Conservation (phyloP, 1,139 yeast species). For the Pichia sp. region DNA sequence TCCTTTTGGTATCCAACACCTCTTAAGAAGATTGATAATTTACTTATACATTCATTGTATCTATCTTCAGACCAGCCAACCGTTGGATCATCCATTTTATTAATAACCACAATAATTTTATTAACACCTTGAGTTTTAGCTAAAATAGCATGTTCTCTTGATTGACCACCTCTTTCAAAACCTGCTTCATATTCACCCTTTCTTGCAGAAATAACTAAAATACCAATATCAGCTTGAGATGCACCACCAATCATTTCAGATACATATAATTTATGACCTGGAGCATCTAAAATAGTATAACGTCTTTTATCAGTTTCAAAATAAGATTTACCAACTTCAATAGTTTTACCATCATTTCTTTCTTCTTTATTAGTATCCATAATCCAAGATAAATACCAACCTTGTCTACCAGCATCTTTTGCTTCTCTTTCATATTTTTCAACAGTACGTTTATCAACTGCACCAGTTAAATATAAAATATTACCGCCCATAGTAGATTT, state of each 20-base stretch:
- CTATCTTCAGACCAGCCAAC: slow-evolving; percentile 95
- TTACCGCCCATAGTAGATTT: slow-evolving; percentile 99
- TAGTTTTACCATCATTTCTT: slow-evolving; percentile 97
- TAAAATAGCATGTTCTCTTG: slow-evolving; percentile 95
- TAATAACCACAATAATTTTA: slow-evolving; percentile 85
- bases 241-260: slow-evolving; percentile 99
- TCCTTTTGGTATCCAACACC: slow-evolving; percentile 87
- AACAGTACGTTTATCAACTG: slow-evolving; percentile 98
- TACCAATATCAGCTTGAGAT: slow-evolving; percentile 97
- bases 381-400: slow-evolving; percentile 99
- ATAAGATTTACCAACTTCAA: slow-evolving; percentile 96
- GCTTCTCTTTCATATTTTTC: slow-evolving; percentile 98
- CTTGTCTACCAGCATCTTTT: slow-evolving; percentile 98
- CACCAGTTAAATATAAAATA: slow-evolving; percentile 83
- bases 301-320: slow-evolving; percentile 97
- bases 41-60: slow-evolving; percentile 89
- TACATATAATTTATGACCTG: slow-evolving; percentile 98
- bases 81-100: slow-evolving; percentile 98
- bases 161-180: slow-evolving; percentile 98
- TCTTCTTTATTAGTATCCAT: slow-evolving; percentile 99
- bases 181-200: slow-evolving; percentile 99
- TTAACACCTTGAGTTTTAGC: slow-evolving; percentile 98
- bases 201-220: slow-evolving; percentile 94
- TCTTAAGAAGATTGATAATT: slow-evolving; percentile 69
- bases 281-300: slow-evolving; percentile 96